These are phyloP conservation scores for Eragrostis tef DNA, from an alignment of 202 grass and related monocot genomes.

Conservation along the genomic window DNA sequence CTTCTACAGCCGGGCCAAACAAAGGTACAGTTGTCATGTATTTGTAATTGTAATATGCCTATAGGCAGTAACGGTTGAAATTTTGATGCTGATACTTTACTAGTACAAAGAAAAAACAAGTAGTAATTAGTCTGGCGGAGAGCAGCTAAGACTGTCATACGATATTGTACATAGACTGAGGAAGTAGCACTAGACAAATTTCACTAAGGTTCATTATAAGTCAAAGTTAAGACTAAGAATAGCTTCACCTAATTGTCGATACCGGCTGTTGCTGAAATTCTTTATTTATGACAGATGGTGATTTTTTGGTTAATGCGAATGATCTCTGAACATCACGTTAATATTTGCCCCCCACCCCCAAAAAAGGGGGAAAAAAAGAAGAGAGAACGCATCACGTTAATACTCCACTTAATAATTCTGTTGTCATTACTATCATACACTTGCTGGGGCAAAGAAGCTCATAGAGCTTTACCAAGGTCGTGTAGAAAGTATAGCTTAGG, in stretches of 20 bases:
- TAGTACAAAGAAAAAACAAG: not conserved
- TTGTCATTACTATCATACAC: not conserved
- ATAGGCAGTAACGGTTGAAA: conserved; percentile 27
- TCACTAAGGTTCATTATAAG: not conserved
- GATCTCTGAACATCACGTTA: conserved; percentile 3
- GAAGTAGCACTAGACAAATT: not conserved
- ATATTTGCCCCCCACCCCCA: too few relatives aligned
- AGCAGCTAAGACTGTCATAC: not conserved
- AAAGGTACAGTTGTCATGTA: conserved; percentile 50
- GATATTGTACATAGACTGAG: not conserved
- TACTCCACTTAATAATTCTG: conserved; percentile 6
- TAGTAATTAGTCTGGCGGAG: not conserved
- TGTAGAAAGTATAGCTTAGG: too few relatives aligned
- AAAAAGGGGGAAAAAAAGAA: too few relatives aligned
- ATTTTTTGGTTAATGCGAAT: not conserved
- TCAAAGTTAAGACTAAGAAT: conserved; percentile 9
- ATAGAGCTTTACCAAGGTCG: too few relatives aligned
- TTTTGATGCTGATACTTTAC: conserved; percentile 8
- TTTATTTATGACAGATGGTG: not conserved
- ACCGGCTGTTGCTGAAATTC: not conserved
- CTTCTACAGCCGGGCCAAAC: conserved; percentile 73
- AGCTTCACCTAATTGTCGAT: conserved; percentile 2
- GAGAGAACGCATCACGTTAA: not conserved
- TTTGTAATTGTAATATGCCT: too few relatives aligned
- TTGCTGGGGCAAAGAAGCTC: too few relatives aligned